Percentiles rank a stretch among this genome's conserved stretches.
These are phyloP conservation scores for Cyberlindnera xishuangbannaensis DNA, from an alignment of 805 yeast species.

Conservation along the genomic window DNA sequence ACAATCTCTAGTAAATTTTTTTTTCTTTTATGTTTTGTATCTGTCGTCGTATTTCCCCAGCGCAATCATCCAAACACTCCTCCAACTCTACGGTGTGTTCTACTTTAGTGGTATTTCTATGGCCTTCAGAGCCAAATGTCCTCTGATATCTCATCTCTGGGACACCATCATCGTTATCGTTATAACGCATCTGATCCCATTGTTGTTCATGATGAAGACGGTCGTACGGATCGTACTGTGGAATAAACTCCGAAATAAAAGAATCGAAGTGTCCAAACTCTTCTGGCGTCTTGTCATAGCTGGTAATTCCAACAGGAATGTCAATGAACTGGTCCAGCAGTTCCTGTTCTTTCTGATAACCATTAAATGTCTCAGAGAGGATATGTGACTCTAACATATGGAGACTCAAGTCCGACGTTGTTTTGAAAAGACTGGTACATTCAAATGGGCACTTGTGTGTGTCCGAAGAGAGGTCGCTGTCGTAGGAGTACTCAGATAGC, in stretches of 20 bases:
- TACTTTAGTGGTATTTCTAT: constrained; percentile 4
- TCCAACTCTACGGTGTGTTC: no score
- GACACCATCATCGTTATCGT: constrained; percentile 1
- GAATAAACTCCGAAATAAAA: constrained; percentile 1
- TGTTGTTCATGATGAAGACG: not conserved
- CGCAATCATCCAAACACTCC: no score
- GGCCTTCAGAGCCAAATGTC: constrained; percentile 11
- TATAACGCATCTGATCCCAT: not conserved
- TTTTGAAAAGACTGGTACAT: not conserved
- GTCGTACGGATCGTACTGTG: constrained; percentile 1
- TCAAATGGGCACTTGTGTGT: constrained; percentile 4
- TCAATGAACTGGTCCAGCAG: not conserved
- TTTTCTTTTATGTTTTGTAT: no score
- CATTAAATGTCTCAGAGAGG: constrained; percentile 2
- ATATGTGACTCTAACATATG: constrained; percentile 9
- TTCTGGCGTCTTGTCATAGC: not conserved
- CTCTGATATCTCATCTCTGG: constrained; percentile 12
- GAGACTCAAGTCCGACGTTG: constrained; percentile 3
- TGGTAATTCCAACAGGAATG: not conserved
- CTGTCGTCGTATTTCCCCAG: not conserved
- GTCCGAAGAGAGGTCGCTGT: not conserved
- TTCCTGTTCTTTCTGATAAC: not conserved
- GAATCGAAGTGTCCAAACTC: constrained; percentile 1
- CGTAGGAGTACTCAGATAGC: constrained; percentile 1
- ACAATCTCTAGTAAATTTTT: not conserved